Evolutionary conservation across 495 filamentous ascomycete species (phyloP).

Genomic region (Penicillium tannophilum): DNA sequence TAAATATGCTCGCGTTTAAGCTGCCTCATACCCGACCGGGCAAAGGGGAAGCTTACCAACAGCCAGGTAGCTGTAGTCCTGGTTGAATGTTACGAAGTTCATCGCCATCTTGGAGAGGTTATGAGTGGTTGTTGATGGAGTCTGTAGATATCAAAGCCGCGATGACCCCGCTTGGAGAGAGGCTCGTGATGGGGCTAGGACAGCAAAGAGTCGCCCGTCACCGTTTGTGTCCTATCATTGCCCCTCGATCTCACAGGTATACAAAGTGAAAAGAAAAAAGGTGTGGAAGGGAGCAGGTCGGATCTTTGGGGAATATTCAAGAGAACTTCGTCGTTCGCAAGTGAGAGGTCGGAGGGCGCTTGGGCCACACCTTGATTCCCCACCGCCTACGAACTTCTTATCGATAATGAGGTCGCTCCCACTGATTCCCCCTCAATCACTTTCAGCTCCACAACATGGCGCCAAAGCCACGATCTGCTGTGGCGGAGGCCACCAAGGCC

Average conservation of each 20-base stretch:
- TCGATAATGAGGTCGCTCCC: slow-evolving; percentile 14
- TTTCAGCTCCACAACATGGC: slow-evolving; percentile 10
- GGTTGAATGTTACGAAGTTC: slow-evolving; percentile 99
- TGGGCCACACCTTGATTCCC: slow-evolving; percentile 48
- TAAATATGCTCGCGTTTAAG: slow-evolving; percentile 14
- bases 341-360: slow-evolving; percentile 37
- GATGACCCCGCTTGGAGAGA: slow-evolving; percentile 27
- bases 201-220: slow-evolving; percentile 30
- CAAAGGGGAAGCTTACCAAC: slow-evolving; percentile 63
- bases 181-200: slow-evolving; percentile 14
- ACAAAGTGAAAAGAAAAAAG: slow-evolving; percentile 4
- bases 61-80: slow-evolving; percentile 95
- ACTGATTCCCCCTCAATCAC: slow-evolving; percentile 2
- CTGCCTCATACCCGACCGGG: slow-evolving; percentile 1
- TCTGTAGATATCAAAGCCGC: slow-evolving; percentile 21
- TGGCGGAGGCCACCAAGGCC: slow-evolving; percentile 32
- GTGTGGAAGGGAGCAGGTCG: slow-evolving; percentile 16
- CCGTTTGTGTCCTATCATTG: slow-evolving; percentile 21
- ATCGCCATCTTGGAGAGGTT: slow-evolving; percentile 60
- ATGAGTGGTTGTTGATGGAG: not conserved
- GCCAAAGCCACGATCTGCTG: slow-evolving; percentile 17
- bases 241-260: slow-evolving; percentile 7
- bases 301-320: slow-evolving; percentile 9
- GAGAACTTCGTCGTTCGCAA: slow-evolving; percentile 38
- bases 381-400: slow-evolving; percentile 28